Conservation (phyloP, 345 rosid genomes). For the Heritiera fomes region DNA sequence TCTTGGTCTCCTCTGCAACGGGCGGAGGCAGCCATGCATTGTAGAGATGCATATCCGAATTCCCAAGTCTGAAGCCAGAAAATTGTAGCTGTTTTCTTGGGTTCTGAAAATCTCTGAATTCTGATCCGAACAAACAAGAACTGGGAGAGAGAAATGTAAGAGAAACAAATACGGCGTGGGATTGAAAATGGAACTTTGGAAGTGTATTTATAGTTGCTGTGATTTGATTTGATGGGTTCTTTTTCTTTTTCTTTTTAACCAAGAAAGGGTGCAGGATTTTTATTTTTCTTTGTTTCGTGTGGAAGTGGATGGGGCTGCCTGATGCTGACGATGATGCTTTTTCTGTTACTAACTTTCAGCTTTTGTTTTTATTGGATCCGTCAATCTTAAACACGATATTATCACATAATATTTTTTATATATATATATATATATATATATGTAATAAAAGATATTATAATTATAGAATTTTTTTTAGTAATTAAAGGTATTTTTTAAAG, state of each 20-base stretch:
- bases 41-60: slow-evolving; percentile 75
- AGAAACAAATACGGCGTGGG: background rate
- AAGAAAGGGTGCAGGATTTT: slow-evolving; percentile 29
- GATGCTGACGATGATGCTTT: no score
- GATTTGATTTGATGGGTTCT: slow-evolving; percentile 22
- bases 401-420: no score
- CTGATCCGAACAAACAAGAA: background rate
- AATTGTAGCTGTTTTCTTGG: no score
- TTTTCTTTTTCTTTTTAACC: slow-evolving; percentile 43
- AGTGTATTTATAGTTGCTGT: slow-evolving; percentile 26
- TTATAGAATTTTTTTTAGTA: no score
- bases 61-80: background rate
- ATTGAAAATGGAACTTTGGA: background rate
- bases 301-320: background rate
- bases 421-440: no score
- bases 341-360: no score
- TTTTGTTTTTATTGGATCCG: no score
- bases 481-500: no score
- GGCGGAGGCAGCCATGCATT: slow-evolving; percentile 97
- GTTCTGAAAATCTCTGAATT: background rate
- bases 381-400: no score
- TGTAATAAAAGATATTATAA: no score
- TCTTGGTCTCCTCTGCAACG: slow-evolving; percentile 77
- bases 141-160: background rate
- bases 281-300: background rate